Conservation (phyloP, 208 protist genomes). For the Tritrichomonas musculus region DNA sequence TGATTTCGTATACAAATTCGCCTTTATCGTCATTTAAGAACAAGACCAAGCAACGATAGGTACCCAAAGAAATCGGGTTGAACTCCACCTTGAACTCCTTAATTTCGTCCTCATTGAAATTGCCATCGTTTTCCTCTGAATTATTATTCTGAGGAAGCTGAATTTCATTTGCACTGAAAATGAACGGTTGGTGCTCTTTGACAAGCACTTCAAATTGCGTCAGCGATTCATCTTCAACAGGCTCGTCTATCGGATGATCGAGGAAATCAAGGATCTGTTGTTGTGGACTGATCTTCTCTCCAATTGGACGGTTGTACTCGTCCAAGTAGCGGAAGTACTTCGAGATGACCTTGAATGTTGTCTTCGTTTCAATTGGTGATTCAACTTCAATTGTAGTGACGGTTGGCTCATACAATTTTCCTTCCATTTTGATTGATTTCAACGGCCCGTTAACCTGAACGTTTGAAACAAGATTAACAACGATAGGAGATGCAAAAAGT, state of each 20-base stretch:
- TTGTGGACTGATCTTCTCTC: not conserved
- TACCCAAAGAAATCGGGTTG: not conserved
- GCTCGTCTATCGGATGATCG: not conserved
- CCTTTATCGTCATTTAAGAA: not conserved
- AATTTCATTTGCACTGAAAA: not conserved
- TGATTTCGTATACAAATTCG: constrained; percentile 23
- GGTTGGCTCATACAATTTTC: not conserved
- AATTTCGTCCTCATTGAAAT: not conserved
- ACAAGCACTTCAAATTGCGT: not conserved
- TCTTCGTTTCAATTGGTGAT: no score
- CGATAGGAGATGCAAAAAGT: not conserved
- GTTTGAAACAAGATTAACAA: not conserved
- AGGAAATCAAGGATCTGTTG: not conserved
- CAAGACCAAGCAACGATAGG: not conserved
- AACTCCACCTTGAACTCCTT: not conserved
- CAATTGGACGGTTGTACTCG: no score
- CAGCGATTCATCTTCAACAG: not conserved
- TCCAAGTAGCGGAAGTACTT: no score
- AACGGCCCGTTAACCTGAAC: not conserved
- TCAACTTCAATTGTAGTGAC: not conserved
- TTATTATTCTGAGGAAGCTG: not conserved
- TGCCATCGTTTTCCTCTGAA: not conserved
- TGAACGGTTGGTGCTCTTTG: not conserved
- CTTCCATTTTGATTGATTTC: not conserved
- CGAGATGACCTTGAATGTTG: no score